phyloP scores from a whole-genome alignment of 768 basidiomycete species.

The Pleurotus eryngii region DNA sequence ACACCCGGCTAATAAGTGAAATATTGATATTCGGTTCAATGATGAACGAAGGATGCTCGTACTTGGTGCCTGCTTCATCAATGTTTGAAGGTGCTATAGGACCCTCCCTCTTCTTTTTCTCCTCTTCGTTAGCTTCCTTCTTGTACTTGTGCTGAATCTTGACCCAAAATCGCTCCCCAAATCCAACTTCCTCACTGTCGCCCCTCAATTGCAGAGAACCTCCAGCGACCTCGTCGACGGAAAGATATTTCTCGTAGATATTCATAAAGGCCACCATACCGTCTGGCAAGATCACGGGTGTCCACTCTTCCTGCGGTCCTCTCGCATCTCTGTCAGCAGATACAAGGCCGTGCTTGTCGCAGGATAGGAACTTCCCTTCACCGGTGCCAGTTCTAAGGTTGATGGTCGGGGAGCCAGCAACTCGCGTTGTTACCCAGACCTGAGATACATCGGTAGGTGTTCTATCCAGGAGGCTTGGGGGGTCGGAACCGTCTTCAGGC shows the following conservation, averaged over 20 bases:
- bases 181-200: conserved; percentile 84
- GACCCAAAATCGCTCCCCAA: conserved; percentile 83
- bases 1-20: conserved; percentile 46
- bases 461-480: conserved; percentile 53
- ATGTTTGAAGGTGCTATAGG: conserved; percentile 47
- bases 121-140: conserved; percentile 76
- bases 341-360: conserved; percentile 82
- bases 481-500: conserved; percentile 41
- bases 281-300: conserved; percentile 74
- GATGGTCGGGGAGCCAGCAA: conserved; percentile 80
- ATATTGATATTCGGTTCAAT: no score
- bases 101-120: conserved; percentile 67
- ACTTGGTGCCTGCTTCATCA: conserved; percentile 78
- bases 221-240: conserved; percentile 84
- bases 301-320: conserved; percentile 94
- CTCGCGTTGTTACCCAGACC: conserved; percentile 88
- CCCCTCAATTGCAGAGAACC: conserved; percentile 74
- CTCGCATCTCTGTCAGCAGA: conserved; percentile 84
- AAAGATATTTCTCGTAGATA: conserved; percentile 84
- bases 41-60: conserved; percentile 23
- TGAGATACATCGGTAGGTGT: conserved; percentile 80
- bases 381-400: conserved; percentile 86
- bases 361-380: conserved; percentile 87
- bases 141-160: conserved; percentile 90
- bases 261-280: conserved; percentile 89